Evolutionary conservation across 306 rosid genomes (phyloP).

Genomic region (Pyrus betulifolia): DNA sequence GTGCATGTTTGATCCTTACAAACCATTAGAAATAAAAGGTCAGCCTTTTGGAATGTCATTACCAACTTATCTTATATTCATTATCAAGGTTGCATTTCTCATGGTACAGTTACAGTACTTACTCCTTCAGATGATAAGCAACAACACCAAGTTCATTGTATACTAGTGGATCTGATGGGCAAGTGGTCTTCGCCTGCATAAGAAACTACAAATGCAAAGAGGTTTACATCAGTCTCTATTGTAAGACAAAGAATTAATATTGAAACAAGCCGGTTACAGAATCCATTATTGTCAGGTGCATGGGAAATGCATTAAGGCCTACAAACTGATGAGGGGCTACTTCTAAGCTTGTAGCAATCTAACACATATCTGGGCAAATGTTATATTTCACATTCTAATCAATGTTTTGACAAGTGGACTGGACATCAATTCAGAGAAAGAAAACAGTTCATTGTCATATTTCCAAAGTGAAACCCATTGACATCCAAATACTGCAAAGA

Average conservation of each 20-base stretch:
- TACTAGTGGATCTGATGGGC: conserved; percentile 91
- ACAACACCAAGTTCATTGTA: conserved; percentile 97
- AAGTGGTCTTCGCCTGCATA: conserved; percentile 74
- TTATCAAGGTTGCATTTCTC: background rate
- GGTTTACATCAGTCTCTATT: conserved; percentile 6
- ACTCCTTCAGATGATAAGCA: conserved; percentile 95
- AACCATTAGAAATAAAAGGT: background rate
- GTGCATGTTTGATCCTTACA: background rate
- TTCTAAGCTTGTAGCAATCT: no score
- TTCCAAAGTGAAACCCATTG: no score
- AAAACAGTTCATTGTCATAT: no score
- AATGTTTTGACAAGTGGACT: no score
- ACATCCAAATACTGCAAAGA: no score
- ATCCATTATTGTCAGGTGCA: background rate
- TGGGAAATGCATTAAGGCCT: background rate
- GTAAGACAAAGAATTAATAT: background rate
- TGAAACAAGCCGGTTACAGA: background rate
- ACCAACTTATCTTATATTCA: background rate
- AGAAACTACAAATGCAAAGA: conserved; percentile 52
- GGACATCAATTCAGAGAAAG: no score
- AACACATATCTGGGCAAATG: no score
- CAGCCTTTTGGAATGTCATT: background rate
- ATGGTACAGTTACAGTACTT: conserved; percentile 24
- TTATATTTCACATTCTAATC: no score
- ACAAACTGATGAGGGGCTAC: background rate